Conservation (phyloP, 345 rosid species). For the Murraya paniculata region DNA sequence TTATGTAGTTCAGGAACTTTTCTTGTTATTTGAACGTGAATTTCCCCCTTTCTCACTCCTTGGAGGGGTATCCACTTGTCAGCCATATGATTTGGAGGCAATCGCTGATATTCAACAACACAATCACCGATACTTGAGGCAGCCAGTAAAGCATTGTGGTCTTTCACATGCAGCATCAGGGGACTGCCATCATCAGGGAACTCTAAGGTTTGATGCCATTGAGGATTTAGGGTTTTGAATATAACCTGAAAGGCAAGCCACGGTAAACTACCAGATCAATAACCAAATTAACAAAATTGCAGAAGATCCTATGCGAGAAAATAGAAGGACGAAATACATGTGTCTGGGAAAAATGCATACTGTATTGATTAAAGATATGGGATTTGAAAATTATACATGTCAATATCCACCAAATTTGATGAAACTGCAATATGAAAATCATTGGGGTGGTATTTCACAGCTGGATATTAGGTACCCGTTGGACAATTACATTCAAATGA, state of each 20-base stretch:
- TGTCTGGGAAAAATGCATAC: background rate
- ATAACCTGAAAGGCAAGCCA: slow-evolving; percentile 51
- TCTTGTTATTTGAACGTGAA: slow-evolving; percentile 71
- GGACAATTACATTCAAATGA: background rate
- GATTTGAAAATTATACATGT: background rate
- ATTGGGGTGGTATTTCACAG: background rate
- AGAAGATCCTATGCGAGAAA: background rate
- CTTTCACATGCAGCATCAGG: slow-evolving; percentile 77
- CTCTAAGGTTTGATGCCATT: slow-evolving; percentile 90
- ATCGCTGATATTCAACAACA: slow-evolving; percentile 77
- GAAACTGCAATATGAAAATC: background rate
- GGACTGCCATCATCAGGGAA: slow-evolving; percentile 82
- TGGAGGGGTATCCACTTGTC: slow-evolving; percentile 99
- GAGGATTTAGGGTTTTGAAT: slow-evolving; percentile 70
- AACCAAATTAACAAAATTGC: background rate
- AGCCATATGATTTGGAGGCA: slow-evolving; percentile 72
- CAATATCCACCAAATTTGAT: background rate
- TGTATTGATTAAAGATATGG: background rate
- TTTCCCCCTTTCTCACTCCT: slow-evolving; percentile 88
- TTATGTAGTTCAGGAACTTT: slow-evolving; percentile 57
- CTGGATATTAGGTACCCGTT: background rate
- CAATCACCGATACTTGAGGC: slow-evolving; percentile 83
- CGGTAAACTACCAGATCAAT: background rate
- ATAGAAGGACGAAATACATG: background rate
- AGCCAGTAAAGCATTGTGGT: slow-evolving; percentile 80